Base-by-base conservation (phyloP, 116 monocot genomes). In the Iris pallida region DNA sequence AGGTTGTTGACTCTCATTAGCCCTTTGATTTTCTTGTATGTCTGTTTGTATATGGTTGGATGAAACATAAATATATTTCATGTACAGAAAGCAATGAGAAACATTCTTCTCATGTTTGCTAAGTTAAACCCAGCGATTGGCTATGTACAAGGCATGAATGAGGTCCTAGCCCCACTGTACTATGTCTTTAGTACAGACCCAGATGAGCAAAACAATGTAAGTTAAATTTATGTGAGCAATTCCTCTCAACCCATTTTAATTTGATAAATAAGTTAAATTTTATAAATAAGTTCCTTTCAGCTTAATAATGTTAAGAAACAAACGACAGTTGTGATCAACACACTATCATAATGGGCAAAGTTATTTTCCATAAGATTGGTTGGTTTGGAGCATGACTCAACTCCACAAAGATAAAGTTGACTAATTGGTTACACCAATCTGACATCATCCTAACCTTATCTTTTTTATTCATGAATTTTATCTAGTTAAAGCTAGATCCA, bases 71-170 rank as follows among this genome's bases (percentile, higher is more conserved):
- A n/a, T 55, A 53, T 8, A 16, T 64, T 53, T 45, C 17, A 42
- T 61, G 42, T 58, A 16, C 73, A 79, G 83, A 73, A 66, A 56
- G 64, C 79, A 44, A 76, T 80, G 76, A 84, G 76, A 73, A 69
- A 70, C 45, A 74, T 84, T 76, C 84, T 84, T 30, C 73, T 80
- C 16, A 55, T 84, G 8, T 84, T 84, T 67, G 76, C 84, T 43
- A 80, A 84, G 70, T 57, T 84, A 44, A 83, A 83, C 69, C 83
- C 83, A 15, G 76, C 64, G 18, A 76, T 84, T 57, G 76, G 80
- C 42, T 84, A 84, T 77, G 84, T 84, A 7, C 84, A 84, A 80
- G 84, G 84, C 63, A 84, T 84, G 84, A 84, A 84, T 62, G 84
- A 84, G 54, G 68, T 84, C 43, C 60, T 84, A 58, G 76, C 84